A percentile compares a stretch with the other conserved stretches of the same genome.
Evolutionary conservation across 768 basidiomycete species (phyloP).

Genomic region (Lactarius psammicola): DNA sequence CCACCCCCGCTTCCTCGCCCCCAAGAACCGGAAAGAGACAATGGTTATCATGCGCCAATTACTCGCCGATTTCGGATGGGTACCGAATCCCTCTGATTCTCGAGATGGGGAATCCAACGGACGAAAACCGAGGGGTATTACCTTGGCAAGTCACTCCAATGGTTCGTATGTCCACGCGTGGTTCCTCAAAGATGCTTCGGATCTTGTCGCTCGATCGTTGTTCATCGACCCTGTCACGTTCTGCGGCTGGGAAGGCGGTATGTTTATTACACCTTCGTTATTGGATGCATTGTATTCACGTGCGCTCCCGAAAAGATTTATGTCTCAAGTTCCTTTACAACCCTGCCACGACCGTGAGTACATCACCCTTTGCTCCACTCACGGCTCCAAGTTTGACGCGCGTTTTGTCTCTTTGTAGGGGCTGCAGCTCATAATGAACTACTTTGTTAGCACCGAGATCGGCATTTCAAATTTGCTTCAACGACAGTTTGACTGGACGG

Average conservation of each 20-base stretch:
- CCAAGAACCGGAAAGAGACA: conserved; percentile 62
- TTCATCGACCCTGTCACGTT: conserved; percentile 91
- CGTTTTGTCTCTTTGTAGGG: conserved; percentile 45
- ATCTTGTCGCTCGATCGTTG: conserved; percentile 70
- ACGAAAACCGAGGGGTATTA: conserved; percentile 53
- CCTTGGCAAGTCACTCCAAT: conserved; percentile 86
- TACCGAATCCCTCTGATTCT: conserved; percentile 34
- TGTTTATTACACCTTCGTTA: conserved; percentile 27
- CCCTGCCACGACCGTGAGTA: conserved; percentile 57
- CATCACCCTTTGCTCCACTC: conserved; percentile 4
- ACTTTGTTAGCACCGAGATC: conserved; percentile 84
- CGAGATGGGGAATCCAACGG: conserved; percentile 29
- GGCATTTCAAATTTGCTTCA: conserved; percentile 85
- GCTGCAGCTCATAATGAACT: conserved; percentile 76
- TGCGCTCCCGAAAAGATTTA: conserved; percentile 53
- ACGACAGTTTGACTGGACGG: conserved; percentile 80
- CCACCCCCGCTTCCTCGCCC: conserved; percentile 67
- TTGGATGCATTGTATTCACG: neutral
- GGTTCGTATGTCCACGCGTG: conserved; percentile 86
- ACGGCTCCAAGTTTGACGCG: conserved; percentile 16
- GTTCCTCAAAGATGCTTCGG: conserved; percentile 77
- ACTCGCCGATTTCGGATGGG: conserved; percentile 66
- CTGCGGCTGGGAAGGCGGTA: conserved; percentile 93
- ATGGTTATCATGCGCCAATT: conserved; percentile 55
- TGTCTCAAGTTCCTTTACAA: conserved; percentile 91